Evolutionary conservation across 1,139 yeast genomes (phyloP).

Genomic region (Geotrichum macrosporum): DNA sequence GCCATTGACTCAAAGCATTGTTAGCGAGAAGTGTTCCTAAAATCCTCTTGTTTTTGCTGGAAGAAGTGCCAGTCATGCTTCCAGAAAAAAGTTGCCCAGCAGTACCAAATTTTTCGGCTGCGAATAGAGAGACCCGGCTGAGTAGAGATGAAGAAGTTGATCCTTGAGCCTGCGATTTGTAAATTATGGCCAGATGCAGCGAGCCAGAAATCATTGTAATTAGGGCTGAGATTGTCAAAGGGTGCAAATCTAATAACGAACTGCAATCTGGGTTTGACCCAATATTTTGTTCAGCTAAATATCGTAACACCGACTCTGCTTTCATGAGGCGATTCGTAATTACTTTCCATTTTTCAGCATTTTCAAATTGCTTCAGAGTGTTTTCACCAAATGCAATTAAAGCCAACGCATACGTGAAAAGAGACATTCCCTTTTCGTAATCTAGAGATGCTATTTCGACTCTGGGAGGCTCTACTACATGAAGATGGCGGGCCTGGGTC

Average conservation of each 20-base stretch:
- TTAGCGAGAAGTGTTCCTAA: slow-evolving; percentile 4
- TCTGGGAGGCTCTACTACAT: slow-evolving; percentile 29
- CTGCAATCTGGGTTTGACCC: slow-evolving; percentile 18
- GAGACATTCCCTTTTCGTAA: slow-evolving; percentile 34
- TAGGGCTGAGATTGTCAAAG: slow-evolving; percentile 30
- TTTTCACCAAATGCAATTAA: slow-evolving; percentile 16
- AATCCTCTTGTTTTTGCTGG: slow-evolving; percentile 6
- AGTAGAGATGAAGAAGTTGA: slow-evolving; percentile 32
- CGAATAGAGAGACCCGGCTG: slow-evolving; percentile 36
- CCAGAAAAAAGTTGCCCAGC: slow-evolving; percentile 28
- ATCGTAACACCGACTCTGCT: slow-evolving; percentile 32
- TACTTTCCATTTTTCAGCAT: slow-evolving; percentile 33
- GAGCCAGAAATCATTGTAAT: slow-evolving; percentile 33
- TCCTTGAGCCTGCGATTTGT: slow-evolving; percentile 29
- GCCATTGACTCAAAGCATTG: slow-evolving; percentile 28
- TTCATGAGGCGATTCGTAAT: slow-evolving; percentile 32
- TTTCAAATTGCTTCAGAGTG: slow-evolving; percentile 27
- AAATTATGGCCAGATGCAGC: slow-evolving; percentile 32
- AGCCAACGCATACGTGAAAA: slow-evolving; percentile 34
- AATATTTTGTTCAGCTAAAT: slow-evolving; percentile 27
- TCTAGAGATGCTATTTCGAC: slow-evolving; percentile 31
- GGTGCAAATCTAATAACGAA: slow-evolving; percentile 29
- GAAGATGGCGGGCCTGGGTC: slow-evolving; percentile 17
- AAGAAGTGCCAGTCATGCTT: not conserved
- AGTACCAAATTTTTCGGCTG: slow-evolving; percentile 34